phyloP scores from a whole-genome alignment of 1,284 basidiomycete species.

The Macrocybe sp. region DNA sequence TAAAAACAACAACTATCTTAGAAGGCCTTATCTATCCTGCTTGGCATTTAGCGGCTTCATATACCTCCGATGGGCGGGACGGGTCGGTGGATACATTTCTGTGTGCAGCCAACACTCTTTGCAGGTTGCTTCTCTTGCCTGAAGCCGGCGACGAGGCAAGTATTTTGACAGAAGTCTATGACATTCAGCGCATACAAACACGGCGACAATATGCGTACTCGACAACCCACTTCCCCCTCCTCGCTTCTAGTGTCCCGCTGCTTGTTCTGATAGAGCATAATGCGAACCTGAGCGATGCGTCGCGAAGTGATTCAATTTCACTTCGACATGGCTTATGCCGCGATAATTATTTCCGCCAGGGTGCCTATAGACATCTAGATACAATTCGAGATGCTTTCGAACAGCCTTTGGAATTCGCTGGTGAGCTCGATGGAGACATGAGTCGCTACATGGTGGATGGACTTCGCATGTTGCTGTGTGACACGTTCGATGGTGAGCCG shows the following conservation, averaged over 20 bases:
- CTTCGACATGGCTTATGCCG: slow-evolving; percentile 58
- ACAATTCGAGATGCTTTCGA: slow-evolving; percentile 66
- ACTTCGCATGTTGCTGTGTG: slow-evolving; percentile 56
- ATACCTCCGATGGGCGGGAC: slow-evolving; percentile 30
- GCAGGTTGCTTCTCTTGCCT: slow-evolving; percentile 51
- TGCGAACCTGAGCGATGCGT: slow-evolving; percentile 37
- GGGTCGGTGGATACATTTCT: slow-evolving; percentile 46
- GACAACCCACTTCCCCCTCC: slow-evolving; percentile 55
- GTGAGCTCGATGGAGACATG: slow-evolving; percentile 41
- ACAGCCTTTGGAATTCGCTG: slow-evolving; percentile 44
- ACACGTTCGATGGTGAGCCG: slow-evolving; percentile 42
- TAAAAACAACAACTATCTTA: slow-evolving; percentile 67
- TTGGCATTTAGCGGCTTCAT: slow-evolving; percentile 52
- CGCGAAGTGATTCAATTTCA: slow-evolving; percentile 41
- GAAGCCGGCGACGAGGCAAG: slow-evolving; percentile 39
- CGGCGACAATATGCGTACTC: slow-evolving; percentile 61
- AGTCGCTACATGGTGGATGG: slow-evolving; percentile 64
- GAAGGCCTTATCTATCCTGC: slow-evolving; percentile 69
- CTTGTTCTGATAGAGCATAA: slow-evolving; percentile 70
- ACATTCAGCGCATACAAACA: slow-evolving; percentile 63
- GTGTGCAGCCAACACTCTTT: slow-evolving; percentile 56
- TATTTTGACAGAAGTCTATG: slow-evolving; percentile 49
- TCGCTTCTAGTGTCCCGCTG: slow-evolving; percentile 58
- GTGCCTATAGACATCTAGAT: slow-evolving; percentile 67
- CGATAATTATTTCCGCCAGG: slow-evolving; percentile 60